Conservation (phyloP, 1,139 yeast genomes). For the Blastobotrys petasosporus region DNA sequence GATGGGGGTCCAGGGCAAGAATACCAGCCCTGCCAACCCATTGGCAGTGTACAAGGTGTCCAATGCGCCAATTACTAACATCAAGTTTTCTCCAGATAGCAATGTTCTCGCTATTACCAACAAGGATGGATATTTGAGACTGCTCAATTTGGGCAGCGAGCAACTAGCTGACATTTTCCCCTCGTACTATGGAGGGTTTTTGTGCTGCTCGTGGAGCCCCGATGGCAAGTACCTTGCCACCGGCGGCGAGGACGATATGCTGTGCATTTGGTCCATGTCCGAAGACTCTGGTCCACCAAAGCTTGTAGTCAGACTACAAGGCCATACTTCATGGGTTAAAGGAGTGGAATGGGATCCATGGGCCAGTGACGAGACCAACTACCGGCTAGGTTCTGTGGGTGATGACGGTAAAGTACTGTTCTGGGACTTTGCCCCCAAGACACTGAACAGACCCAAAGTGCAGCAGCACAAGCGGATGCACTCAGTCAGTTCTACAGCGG, state of each 20-base stretch:
- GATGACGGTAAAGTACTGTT: slow-evolving; percentile 61
- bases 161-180: slow-evolving; percentile 53
- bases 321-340: slow-evolving; percentile 62
- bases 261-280: slow-evolving; percentile 32
- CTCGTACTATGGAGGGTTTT: slow-evolving; percentile 63
- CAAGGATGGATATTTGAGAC: slow-evolving; percentile 60
- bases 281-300: slow-evolving; percentile 17
- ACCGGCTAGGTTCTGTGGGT: slow-evolving; percentile 62
- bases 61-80: slow-evolving; percentile 50
- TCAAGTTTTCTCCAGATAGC: slow-evolving; percentile 43
- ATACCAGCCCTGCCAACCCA: slow-evolving; percentile 33
- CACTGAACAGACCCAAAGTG: slow-evolving; percentile 36
- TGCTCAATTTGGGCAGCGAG: slow-evolving; percentile 49
- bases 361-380: slow-evolving; percentile 35
- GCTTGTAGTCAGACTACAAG: slow-evolving; percentile 45
- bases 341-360: slow-evolving; percentile 43
- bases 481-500: background rate
- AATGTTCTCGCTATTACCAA: slow-evolving; percentile 47
- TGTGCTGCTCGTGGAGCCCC: slow-evolving; percentile 53
- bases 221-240: slow-evolving; percentile 56
- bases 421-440: slow-evolving; percentile 70
- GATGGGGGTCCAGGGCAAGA: slow-evolving; percentile 1
- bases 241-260: slow-evolving; percentile 45
- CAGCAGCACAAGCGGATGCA: slow-evolving; percentile 1
- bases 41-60: slow-evolving; percentile 60